Percentiles rank a stretch among this genome's conserved stretches.
Conservation (phyloP, 768 basidiomycete species). For the Phallus indusiatus region DNA sequence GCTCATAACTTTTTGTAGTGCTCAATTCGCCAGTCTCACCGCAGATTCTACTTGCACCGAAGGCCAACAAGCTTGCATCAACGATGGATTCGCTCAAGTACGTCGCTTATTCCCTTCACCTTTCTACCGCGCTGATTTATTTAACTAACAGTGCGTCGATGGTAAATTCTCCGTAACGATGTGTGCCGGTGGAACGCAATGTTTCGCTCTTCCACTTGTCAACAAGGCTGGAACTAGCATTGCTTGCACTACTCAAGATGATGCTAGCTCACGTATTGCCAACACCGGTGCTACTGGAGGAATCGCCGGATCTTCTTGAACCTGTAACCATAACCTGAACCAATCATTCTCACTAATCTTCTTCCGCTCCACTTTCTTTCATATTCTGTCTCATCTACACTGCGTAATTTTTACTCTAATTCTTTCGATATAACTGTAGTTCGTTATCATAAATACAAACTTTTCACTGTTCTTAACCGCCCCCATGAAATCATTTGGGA, state of each 20-base stretch:
- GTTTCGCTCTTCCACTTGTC: slow-evolving; percentile 43
- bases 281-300: too few species aligned
- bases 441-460: too few species aligned
- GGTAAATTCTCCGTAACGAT: slow-evolving; percentile 32
- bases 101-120: background rate
- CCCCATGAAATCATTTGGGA: too few species aligned
- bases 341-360: too few species aligned
- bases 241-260: slow-evolving; percentile 38
- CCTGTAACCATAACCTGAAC: too few species aligned
- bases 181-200: slow-evolving; percentile 29
- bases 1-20: slow-evolving; percentile 13
- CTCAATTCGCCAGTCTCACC: slow-evolving; percentile 22
- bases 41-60: slow-evolving; percentile 9
- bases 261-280: slow-evolving; percentile 24
- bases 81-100: slow-evolving; percentile 37
- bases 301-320: slow-evolving; percentile 18
- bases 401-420: too few species aligned
- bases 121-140: too few species aligned
- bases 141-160: slow-evolving; percentile 25
- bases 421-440: too few species aligned
- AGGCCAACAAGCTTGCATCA: slow-evolving; percentile 36
- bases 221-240: slow-evolving; percentile 28
- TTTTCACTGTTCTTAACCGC: too few species aligned
- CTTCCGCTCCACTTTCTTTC: too few species aligned
- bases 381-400: too few species aligned